phyloP scores from a whole-genome alignment of 352 stramenopile species.

The Globisporangium irregulare region DNA sequence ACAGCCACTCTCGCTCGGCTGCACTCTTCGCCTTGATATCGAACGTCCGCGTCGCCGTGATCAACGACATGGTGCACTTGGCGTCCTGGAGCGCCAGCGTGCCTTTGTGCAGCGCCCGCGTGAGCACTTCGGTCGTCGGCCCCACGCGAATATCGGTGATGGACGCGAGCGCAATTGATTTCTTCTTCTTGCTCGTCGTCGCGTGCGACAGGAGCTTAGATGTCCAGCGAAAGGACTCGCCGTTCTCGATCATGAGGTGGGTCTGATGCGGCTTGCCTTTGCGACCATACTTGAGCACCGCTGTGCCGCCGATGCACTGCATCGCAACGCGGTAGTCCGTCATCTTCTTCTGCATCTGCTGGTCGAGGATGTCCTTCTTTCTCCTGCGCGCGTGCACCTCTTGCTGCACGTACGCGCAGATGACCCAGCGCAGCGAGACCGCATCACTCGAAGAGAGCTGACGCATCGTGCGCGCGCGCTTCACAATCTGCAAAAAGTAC shows the following conservation, averaged over 20 bases:
- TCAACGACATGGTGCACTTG: conserved; percentile 74
- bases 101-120: conserved; percentile 65
- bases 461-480: conserved; percentile 26
- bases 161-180: conserved; percentile 55
- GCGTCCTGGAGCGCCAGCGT: conserved; percentile 51
- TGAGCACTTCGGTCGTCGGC: conserved; percentile 60
- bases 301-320: conserved; percentile 69
- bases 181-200: conserved; percentile 53
- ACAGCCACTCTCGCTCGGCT: conserved; percentile 74
- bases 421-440: conserved; percentile 59
- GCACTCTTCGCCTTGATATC: conserved; percentile 70
- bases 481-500: conserved; percentile 68
- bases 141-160: conserved; percentile 56
- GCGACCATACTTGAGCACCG: conserved; percentile 76
- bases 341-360: conserved; percentile 73
- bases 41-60: conserved; percentile 70
- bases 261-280: conserved; percentile 77
- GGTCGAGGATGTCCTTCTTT: conserved; percentile 44
- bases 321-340: conserved; percentile 81
- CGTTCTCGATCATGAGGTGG: conserved; percentile 75
- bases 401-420: conserved; percentile 53
- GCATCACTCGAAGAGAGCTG: conserved; percentile 29
- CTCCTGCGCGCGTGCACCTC: conserved; percentile 40
- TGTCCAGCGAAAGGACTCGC: conserved; percentile 76
- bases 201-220: conserved; percentile 59